A percentile compares a stretch with the other conserved stretches of the same genome.
Evolutionary conservation across 495 filamentous ascomycete genomes (phyloP).

Genomic region (Aspergillus mulundensis): DNA sequence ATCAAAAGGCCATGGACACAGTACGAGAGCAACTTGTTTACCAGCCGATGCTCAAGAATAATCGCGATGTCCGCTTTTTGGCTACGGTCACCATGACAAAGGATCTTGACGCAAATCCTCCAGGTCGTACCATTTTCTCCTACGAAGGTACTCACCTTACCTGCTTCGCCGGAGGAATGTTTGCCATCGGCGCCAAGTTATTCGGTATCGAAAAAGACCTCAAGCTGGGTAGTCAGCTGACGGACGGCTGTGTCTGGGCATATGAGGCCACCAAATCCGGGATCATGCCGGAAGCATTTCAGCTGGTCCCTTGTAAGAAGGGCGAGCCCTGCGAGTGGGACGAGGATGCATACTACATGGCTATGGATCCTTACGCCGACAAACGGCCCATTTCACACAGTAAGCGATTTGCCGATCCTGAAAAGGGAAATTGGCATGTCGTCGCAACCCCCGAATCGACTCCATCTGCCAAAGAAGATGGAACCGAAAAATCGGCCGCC

Average conservation of each 20-base stretch:
- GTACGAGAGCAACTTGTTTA: slow-evolving; percentile 75
- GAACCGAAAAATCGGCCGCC: background rate
- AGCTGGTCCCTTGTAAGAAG: slow-evolving; percentile 63
- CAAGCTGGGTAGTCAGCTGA: slow-evolving; percentile 74
- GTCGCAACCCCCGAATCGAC: slow-evolving; percentile 1
- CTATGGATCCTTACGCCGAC: slow-evolving; percentile 49
- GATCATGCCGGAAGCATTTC: slow-evolving; percentile 83
- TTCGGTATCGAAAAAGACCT: slow-evolving; percentile 76
- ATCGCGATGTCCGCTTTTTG: slow-evolving; percentile 72
- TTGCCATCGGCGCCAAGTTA: slow-evolving; percentile 82
- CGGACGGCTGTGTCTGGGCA: slow-evolving; percentile 92
- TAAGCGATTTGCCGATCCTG: slow-evolving; percentile 14
- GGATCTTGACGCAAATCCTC: slow-evolving; percentile 14
- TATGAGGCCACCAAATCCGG: slow-evolving; percentile 77
- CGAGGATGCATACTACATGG: slow-evolving; percentile 58
- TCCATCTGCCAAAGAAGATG: background rate
- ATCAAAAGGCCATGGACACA: slow-evolving; percentile 64
- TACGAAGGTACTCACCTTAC: slow-evolving; percentile 73
- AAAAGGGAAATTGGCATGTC: slow-evolving; percentile 23
- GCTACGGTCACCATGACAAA: slow-evolving; percentile 48
- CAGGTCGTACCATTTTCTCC: slow-evolving; percentile 35
- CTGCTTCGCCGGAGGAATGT: slow-evolving; percentile 94
- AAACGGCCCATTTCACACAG: slow-evolving; percentile 14
- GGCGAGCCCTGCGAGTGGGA: slow-evolving; percentile 69
- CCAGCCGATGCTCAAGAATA: slow-evolving; percentile 73